Evolutionary conservation across 108 stramenopile species (phyloP).

Genomic region (Phaeodactylum tricornutum): DNA sequence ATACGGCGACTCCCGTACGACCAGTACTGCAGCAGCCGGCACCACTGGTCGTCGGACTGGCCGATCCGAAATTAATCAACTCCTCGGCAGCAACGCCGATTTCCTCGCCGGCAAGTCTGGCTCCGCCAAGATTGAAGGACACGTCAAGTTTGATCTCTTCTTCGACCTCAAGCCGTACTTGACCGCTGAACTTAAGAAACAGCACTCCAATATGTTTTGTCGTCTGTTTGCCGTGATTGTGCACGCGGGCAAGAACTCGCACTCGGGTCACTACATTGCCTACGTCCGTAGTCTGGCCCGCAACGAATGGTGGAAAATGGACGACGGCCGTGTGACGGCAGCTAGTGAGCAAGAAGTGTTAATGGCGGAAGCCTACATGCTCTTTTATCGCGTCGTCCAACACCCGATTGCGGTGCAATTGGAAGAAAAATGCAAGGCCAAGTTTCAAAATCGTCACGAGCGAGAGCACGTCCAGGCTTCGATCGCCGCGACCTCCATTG

Average conservation of each 20-base stretch:
- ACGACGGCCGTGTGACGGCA: slow-evolving; percentile 60
- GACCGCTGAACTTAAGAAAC: slow-evolving; percentile 47
- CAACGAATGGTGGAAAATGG: slow-evolving; percentile 92
- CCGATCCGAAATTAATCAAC: slow-evolving; percentile 39
- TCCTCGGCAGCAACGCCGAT: slow-evolving; percentile 13
- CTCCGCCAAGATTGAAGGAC: slow-evolving; percentile 86
- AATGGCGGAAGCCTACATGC: slow-evolving; percentile 82
- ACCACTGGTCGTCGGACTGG: slow-evolving; percentile 15
- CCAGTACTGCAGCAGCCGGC: neutral
- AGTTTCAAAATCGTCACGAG: neutral
- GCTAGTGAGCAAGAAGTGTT: slow-evolving; percentile 52
- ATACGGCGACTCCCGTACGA: slow-evolving; percentile 31
- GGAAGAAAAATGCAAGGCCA: slow-evolving; percentile 4
- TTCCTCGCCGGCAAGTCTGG: slow-evolving; percentile 52
- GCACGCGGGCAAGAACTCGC: slow-evolving; percentile 78
- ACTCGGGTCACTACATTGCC: slow-evolving; percentile 66
- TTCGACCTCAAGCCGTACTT: slow-evolving; percentile 71
- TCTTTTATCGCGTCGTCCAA: slow-evolving; percentile 79
- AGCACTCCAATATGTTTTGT: slow-evolving; percentile 58
- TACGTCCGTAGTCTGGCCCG: slow-evolving; percentile 68
- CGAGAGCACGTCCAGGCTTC: neutral
- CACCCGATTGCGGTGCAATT: slow-evolving; percentile 63
- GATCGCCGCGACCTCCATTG: too few relatives aligned
- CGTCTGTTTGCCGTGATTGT: slow-evolving; percentile 85
- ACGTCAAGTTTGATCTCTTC: slow-evolving; percentile 51